Conservation (phyloP, 257 asterid genomes). For the Gentiana straminea region DNA sequence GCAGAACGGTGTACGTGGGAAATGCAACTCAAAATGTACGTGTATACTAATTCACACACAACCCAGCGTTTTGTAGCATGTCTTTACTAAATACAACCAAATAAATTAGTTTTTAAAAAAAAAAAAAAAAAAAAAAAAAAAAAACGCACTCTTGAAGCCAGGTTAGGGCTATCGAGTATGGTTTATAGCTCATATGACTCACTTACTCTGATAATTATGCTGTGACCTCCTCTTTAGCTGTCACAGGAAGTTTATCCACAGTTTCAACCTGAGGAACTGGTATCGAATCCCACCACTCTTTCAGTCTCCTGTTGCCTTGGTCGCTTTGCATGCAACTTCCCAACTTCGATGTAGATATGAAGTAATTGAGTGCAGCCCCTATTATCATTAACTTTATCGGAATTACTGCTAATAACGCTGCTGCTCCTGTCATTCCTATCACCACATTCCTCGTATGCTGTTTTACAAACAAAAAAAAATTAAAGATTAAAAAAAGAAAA, state of each 20-base stretch:
- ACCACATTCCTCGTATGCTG: slow-evolving; percentile 74
- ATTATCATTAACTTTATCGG: slow-evolving; percentile 59
- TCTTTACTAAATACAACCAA: no score
- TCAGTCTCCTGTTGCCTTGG: slow-evolving; percentile 49
- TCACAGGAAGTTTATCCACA: slow-evolving; percentile 17
- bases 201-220: not conserved
- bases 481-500: not conserved
- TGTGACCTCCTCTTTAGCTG: not conserved
- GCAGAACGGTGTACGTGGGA: no score
- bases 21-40: no score
- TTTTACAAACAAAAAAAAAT: not conserved
- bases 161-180: no score
- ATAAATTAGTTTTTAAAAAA: no score
- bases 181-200: no score
- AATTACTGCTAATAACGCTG: slow-evolving; percentile 36
- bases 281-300: slow-evolving; percentile 96
- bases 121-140: no score
- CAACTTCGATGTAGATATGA: slow-evolving; percentile 27
- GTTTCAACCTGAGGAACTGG: slow-evolving; percentile 58
- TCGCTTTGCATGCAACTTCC: slow-evolving; percentile 41
- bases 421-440: slow-evolving; percentile 20
- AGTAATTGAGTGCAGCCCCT: slow-evolving; percentile 24
- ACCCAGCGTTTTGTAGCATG: no score
- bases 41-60: no score
- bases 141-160: not conserved